Percentiles rank a stretch among this genome's conserved stretches.
These are phyloP conservation scores for Cenchrus purpureus DNA, from an alignment of 176 grass and related monocot genomes.

Conservation along the genomic window DNA sequence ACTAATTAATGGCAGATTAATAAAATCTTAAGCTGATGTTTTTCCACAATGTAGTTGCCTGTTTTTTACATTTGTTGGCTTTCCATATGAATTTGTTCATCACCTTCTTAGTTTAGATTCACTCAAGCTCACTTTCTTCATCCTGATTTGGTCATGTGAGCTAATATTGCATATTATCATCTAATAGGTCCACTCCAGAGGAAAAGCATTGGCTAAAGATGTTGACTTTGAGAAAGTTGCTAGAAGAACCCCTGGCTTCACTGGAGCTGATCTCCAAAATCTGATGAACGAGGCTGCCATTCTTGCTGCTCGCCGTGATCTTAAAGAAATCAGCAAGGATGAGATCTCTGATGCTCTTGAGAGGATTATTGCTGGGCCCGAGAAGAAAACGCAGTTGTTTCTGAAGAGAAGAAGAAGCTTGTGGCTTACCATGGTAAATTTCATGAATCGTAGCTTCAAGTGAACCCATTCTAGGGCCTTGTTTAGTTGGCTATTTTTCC, in stretches of 20 bases:
- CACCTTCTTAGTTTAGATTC: no score
- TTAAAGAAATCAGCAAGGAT: constrained; percentile 99
- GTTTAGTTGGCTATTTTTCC: no score
- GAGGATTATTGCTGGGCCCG: constrained; percentile 98
- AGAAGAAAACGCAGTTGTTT: constrained; percentile 99
- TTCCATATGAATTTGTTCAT: no score
- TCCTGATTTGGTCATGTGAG: no score
- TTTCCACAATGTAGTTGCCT: no score
- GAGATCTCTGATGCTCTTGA: constrained; percentile 97
- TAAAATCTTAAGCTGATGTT: no score
- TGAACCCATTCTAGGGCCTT: not conserved
- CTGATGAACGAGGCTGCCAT: constrained; percentile 99
- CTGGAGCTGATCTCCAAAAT: constrained; percentile 96
- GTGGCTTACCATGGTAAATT: constrained; percentile 93
- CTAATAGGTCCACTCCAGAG: constrained; percentile 91
- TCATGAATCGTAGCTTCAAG: not conserved
- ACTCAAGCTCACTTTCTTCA: no score
- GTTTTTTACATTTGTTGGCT: no score
- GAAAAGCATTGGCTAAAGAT: constrained; percentile 92
- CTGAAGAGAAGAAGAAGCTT: constrained; percentile 91
- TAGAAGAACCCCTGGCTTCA: constrained; percentile 96
- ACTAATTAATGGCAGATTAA: no score
- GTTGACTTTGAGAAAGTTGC: constrained; percentile 96
- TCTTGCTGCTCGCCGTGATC: constrained; percentile 89
- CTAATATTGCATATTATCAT: not conserved